Evolutionary conservation across 1,284 basidiomycete species (phyloP).

Genomic region (Veloboletus limbatus): DNA sequence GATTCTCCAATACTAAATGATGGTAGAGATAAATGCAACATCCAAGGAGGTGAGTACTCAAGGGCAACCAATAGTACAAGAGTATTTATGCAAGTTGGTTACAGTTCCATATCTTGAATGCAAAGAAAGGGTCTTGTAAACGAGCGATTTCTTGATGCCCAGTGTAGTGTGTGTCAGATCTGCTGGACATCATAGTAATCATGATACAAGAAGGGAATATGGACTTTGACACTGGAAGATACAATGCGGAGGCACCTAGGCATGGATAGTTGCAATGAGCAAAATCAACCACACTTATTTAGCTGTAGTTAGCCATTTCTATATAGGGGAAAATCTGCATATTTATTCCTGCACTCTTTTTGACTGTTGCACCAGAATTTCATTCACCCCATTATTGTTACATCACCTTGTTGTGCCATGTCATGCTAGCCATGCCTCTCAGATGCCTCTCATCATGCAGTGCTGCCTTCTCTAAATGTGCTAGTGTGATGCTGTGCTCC

Average conservation of each 20-base stretch:
- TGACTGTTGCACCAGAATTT: too few relatives aligned
- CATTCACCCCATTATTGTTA: too few relatives aligned
- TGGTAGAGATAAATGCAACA: neutral
- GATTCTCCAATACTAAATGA: too few relatives aligned
- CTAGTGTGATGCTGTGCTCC: too few relatives aligned
- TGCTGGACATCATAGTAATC: neutral
- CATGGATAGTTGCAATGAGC: neutral
- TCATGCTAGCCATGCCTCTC: too few relatives aligned
- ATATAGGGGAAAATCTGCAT: too few relatives aligned
- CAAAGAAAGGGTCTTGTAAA: neutral
- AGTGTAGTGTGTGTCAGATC: neutral
- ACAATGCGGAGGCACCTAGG: neutral
- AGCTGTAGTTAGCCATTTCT: too few relatives aligned
- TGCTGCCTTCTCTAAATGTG: too few relatives aligned
- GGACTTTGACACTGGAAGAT: constrained; percentile 1
- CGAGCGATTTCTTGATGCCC: constrained; percentile 3
- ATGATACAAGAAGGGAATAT: constrained; percentile 1
- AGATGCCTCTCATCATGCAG: too few relatives aligned
- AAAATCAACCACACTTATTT: neutral
- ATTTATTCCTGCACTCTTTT: too few relatives aligned
- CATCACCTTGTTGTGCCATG: too few relatives aligned
- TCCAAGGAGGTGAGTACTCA: neutral
- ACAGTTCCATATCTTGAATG: constrained; percentile 1
- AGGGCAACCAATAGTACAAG: neutral
- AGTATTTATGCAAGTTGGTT: neutral